These are phyloP conservation scores for Phoma sp. DNA, from an alignment of 2,329 filamentous ascomycete genomes.

Conservation along the genomic window DNA sequence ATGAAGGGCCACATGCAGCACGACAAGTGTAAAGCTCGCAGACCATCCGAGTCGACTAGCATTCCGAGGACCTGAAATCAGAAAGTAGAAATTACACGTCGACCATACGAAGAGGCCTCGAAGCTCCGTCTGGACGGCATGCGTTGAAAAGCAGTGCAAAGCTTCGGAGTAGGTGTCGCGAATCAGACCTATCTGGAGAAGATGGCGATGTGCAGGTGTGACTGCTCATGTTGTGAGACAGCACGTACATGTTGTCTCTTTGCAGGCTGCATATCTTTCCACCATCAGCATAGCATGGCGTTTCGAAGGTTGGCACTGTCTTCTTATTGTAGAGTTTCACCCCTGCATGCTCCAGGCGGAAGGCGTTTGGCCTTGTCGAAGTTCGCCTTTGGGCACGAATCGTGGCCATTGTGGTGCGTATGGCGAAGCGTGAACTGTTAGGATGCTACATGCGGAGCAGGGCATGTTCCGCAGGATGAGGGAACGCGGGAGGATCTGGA, in stretches of 20 bases:
- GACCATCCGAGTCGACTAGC: constrained; percentile 51
- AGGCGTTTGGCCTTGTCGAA: neutral
- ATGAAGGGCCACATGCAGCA: constrained; percentile 85
- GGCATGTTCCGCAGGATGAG: neutral
- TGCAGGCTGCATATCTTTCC: neutral
- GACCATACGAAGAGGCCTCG: no score
- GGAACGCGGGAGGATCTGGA: constrained; percentile 5
- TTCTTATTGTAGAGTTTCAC: neutral
- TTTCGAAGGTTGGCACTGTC: neutral
- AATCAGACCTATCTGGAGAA: no score
- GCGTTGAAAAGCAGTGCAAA: no score
- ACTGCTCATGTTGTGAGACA: neutral
- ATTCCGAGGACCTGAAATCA: constrained; percentile 13
- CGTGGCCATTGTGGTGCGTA: no score
- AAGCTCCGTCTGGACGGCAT: no score
- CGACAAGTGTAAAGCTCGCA: constrained; percentile 87
- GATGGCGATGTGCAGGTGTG: neutral
- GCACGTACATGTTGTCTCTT: neutral
- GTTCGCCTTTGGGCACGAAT: neutral
- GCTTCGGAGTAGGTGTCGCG: no score
- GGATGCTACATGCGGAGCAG: neutral
- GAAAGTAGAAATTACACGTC: no score
- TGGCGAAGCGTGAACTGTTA: neutral
- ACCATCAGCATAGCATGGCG: constrained; percentile 12
- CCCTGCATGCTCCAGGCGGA: neutral